Evolutionary conservation across 352 stramenopile genomes (phyloP).

Genomic region (Lagenidium sp.): DNA sequence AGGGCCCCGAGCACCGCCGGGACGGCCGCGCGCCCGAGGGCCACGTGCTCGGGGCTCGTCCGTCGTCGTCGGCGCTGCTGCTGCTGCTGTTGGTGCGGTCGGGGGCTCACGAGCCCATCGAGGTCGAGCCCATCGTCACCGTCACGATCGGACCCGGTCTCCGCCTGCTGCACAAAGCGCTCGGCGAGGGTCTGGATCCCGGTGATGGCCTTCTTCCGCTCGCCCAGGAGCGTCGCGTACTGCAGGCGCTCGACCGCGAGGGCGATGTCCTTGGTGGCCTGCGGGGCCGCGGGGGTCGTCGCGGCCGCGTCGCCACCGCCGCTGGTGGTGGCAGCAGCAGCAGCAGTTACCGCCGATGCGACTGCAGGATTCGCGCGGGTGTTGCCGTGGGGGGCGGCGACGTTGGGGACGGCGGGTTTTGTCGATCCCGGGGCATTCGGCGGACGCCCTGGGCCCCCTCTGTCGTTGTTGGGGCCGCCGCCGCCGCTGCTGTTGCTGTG

Average conservation of each 20-base stretch:
- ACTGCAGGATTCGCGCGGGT: no score
- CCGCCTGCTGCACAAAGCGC: constrained; percentile 2
- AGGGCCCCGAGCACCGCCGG: constrained; percentile 50
- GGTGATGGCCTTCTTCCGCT: constrained; percentile 54
- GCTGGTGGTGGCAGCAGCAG: not conserved
- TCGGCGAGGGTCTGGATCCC: constrained; percentile 39
- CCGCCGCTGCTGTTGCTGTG: constrained; percentile 1
- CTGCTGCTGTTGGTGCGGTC: no score
- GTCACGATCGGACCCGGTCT: no score
- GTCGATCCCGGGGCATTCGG: not conserved
- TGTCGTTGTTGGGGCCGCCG: not conserved
- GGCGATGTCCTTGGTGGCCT: constrained; percentile 21
- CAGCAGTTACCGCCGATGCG: not conserved
- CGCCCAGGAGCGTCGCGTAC: constrained; percentile 61
- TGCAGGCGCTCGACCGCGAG: constrained; percentile 56
- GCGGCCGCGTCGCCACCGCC: not conserved
- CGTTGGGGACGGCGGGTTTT: not conserved
- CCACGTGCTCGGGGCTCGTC: constrained; percentile 21
- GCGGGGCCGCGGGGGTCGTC: not conserved
- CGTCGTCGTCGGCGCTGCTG: not conserved
- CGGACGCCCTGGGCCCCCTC: not conserved
- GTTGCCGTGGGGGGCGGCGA: not conserved
- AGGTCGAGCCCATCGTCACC: no score
- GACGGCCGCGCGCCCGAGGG: constrained; percentile 28
- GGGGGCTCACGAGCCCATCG: no score